Evolutionary conservation across 768 basidiomycete species (phyloP).

Genomic region (Macrolepiota albuminosa): DNA sequence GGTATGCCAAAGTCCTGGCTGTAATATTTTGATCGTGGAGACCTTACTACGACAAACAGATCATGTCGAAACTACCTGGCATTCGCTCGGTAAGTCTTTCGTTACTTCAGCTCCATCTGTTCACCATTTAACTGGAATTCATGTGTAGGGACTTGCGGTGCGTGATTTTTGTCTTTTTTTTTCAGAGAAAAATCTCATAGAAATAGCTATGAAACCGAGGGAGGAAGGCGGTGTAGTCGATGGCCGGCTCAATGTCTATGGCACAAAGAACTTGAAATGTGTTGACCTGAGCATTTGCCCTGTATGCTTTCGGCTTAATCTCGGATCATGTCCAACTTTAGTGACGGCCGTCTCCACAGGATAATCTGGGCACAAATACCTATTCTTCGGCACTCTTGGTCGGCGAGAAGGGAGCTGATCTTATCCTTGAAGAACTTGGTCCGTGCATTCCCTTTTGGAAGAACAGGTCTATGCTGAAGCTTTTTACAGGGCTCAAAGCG

Average conservation of each 20-base stretch:
- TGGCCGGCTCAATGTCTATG: slow-evolving; percentile 56
- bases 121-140: not conserved
- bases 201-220: slow-evolving; percentile 59
- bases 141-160: slow-evolving; percentile 39
- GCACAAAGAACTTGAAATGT: slow-evolving; percentile 62
- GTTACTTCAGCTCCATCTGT: not conserved
- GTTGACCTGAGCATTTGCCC: slow-evolving; percentile 71
- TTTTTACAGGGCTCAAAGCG: slow-evolving; percentile 50
- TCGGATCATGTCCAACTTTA: not conserved
- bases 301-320: slow-evolving; percentile 28
- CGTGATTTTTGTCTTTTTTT: not conserved
- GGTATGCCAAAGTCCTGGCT: slow-evolving; percentile 21
- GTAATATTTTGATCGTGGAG: not conserved
- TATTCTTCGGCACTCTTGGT: slow-evolving; percentile 68
- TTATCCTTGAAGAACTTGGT: slow-evolving; percentile 64
- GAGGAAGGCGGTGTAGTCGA: slow-evolving; percentile 66
- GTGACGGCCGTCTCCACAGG: slow-evolving; percentile 27
- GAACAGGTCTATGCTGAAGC: not conserved
- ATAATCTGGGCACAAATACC: slow-evolving; percentile 69
- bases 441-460: slow-evolving; percentile 10
- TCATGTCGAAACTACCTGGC: slow-evolving; percentile 78
- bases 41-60: slow-evolving; percentile 27
- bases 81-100: slow-evolving; percentile 47
- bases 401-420: slow-evolving; percentile 63
- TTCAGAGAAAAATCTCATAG: not conserved